Evolutionary conservation across 306 rosid genomes (phyloP).

Genomic region (Oxytropis ochrocephala): DNA sequence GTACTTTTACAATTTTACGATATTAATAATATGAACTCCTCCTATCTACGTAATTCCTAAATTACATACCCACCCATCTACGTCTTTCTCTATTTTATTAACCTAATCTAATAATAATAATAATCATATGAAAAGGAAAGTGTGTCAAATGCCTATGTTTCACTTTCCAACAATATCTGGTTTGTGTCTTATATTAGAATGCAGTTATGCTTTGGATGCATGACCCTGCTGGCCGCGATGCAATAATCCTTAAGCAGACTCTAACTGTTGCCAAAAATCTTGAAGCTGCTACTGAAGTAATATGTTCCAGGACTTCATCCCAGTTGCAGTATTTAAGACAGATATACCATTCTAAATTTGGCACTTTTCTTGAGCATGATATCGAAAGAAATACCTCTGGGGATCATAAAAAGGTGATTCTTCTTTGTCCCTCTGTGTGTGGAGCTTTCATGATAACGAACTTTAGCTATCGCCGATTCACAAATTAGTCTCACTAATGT

Average conservation of each 20-base stretch:
- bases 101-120: not conserved
- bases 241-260: slow-evolving; percentile 38
- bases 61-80: not conserved
- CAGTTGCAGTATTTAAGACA: slow-evolving; percentile 71
- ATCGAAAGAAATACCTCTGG: slow-evolving; percentile 46
- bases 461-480: not conserved
- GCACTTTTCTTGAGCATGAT: slow-evolving; percentile 45
- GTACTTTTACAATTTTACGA: slow-evolving; percentile 14
- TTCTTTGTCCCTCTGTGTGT: slow-evolving; percentile 1
- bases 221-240: slow-evolving; percentile 78
- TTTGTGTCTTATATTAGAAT: slow-evolving; percentile 27
- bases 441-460: not conserved
- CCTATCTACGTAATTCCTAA: not conserved
- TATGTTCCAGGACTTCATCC: slow-evolving; percentile 71
- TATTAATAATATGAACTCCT: no score
- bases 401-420: slow-evolving; percentile 54
- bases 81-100: not conserved
- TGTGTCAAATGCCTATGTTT: not conserved
- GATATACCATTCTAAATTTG: slow-evolving; percentile 44
- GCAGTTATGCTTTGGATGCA: slow-evolving; percentile 75
- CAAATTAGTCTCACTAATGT: not conserved
- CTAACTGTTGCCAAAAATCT: slow-evolving; percentile 20
- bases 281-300: slow-evolving; percentile 65
- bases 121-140: not conserved
- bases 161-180: not conserved